Evolutionary conservation across 305 asterid species (phyloP), one percentile per base, ranked within the genome.

Genomic region (Lippia alba): DNA sequence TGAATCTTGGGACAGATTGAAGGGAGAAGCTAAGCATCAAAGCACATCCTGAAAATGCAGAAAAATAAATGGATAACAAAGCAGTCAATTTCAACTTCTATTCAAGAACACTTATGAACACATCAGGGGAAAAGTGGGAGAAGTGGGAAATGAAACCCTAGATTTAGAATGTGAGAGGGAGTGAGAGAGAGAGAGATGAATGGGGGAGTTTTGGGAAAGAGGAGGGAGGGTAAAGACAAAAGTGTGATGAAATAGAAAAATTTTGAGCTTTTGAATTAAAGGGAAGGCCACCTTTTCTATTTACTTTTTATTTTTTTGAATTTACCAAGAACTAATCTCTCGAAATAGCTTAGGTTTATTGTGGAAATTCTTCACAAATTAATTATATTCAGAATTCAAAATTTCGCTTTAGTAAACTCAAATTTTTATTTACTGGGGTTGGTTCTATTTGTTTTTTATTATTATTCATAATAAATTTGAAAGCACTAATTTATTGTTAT

Each of bases 171-270:
- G 76, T 57, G 39, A 32, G 17, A 20, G 46, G 19, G 18, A 41
- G 8, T 4, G 48, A 41, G 12, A 14, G 46, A 59, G 56, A 53
- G 57, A 64, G 72, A 60, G n/a, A 74, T 51, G 56, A 58, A 17
- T 36, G 3, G 51, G 63, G 51, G 65, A 69, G 76, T 56, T 71
- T 51, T 44, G 58, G 70, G 70, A 68, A 73, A 69, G 76, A 80
- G 75, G 41, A 36, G 68, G 75, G 81, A 79, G 80, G 82, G 79
- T 71, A 79, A 88, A 85, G 92, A 86, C 92, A 90, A 90, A 85
- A 85, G 92, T 83, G 81, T 70, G 81, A 78, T 59, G 83, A 79
- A 85, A 76, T 79, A 72, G 82, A 73, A 83, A 85, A 76, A 1
- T n/a, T 40, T 67, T 67, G 87, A 84, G 83, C 86, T 80, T 85